Percentiles rank a stretch among this genome's conserved stretches.
These are phyloP conservation scores for Cercospora brassicicola DNA, from an alignment of 2,329 filamentous ascomycete species.

Conservation along the genomic window DNA sequence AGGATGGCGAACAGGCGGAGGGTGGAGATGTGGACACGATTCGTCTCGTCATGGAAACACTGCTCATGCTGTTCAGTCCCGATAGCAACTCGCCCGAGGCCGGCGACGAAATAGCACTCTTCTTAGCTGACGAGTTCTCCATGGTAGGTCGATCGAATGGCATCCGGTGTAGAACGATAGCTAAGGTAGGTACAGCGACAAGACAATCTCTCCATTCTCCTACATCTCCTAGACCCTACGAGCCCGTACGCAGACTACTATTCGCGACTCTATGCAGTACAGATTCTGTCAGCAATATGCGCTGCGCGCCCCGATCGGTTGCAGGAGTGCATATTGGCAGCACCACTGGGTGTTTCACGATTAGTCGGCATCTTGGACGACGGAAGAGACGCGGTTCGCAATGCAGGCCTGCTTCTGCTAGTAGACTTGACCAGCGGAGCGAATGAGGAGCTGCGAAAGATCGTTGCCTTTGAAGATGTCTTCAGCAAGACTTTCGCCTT, in stretches of 20 bases:
- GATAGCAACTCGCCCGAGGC: conserved; percentile 73
- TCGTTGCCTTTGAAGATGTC: conserved; percentile 92
- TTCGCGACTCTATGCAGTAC: conserved; percentile 83
- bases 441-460: conserved; percentile 86
- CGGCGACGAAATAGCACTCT: conserved; percentile 91
- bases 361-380: conserved; percentile 84
- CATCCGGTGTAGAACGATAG: conserved; percentile 23
- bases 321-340: conserved; percentile 89
- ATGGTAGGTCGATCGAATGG: conserved; percentile 58
- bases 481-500: conserved; percentile 84
- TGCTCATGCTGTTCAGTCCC: conserved; percentile 85
- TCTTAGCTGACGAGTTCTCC: conserved; percentile 97
- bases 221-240: conserved; percentile 81
- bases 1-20: conserved; percentile 50
- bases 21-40: conserved; percentile 85
- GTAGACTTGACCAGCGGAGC: conserved; percentile 78
- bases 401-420: conserved; percentile 80
- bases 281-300: conserved; percentile 83
- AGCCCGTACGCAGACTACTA: conserved; percentile 69
- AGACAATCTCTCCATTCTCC: conserved; percentile 89
- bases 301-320: conserved; percentile 84
- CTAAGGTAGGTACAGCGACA: conserved; percentile 68
- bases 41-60: conserved; percentile 89
- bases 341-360: conserved; percentile 82
- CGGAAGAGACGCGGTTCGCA: conserved; percentile 78